Base-by-base conservation (phyloP, 306 rosid species). In the Abrus precatorius region DNA sequence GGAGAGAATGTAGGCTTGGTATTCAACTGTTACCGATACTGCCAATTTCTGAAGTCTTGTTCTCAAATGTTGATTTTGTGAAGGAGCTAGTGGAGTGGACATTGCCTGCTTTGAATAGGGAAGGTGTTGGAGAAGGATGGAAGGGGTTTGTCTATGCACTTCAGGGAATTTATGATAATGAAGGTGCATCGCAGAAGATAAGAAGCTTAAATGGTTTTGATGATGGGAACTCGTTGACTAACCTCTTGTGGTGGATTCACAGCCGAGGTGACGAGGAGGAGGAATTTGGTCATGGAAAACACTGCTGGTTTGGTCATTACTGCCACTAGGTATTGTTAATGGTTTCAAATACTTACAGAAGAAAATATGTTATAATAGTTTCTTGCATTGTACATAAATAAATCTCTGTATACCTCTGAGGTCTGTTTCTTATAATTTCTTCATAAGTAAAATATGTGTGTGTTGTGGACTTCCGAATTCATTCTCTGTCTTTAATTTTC, bases 161-260 rank as follows among this genome's bases (percentile, higher is more conserved):
- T 83, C 80, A 90, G 80, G 98, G 92, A 68, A 20, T 92, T 72
- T 92, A 89, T 62, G 87, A 95, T 41, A 81, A 77, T 49, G 69
- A 81, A 61, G 53, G 62, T 36, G 98, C 97, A 29, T 14, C 87
- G 79, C 73, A 34, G 75, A 90, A 82, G 72, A 79, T 89, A 4
- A 79, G 85, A 78, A 84, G 77, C 71, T 88, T 91, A 82, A 89
- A 65, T 4, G 95, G 88, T 6, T 86, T 55, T 38, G 98, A 95
- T 82, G 97, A 92, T 78, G 97, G 98, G 44, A 91, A 86, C 79
- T 72, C 95, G 0, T 88, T 88, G 57, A 83, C 90, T 7, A 95
- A 95, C 85, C 90, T 95, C 0, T 83, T 95, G 5, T 95, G 97
- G 98, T 94, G 98, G 98, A 76, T 90, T 84, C 92, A 95, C 70